These are phyloP conservation scores for Quercus variabilis DNA, from an alignment of 306 rosid species.

Conservation along the genomic window DNA sequence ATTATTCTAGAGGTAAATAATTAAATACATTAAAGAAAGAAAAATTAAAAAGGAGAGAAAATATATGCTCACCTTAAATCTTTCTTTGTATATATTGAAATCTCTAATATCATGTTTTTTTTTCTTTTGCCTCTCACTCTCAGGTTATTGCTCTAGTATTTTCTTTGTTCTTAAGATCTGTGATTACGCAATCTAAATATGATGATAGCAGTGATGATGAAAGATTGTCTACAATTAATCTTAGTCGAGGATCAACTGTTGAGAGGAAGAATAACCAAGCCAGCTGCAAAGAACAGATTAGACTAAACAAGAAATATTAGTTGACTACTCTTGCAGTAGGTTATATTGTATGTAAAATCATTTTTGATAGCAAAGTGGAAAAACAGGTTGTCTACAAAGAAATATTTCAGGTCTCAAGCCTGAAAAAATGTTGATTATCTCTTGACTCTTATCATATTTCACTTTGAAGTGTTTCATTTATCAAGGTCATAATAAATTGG, in stretches of 20 bases:
- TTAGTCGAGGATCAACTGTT: not conserved
- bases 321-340: not conserved
- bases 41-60: not conserved
- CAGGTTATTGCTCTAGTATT: not conserved
- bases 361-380: not conserved
- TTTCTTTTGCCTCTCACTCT: not conserved
- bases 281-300: not conserved
- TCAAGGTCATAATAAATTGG: too few relatives aligned
- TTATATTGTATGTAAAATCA: not conserved
- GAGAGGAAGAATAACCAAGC: not conserved
- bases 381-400: not conserved
- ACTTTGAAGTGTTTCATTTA: not conserved
- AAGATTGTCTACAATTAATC: not conserved
- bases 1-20: constrained; percentile 17
- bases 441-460: not conserved
- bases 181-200: not conserved
- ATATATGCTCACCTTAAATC: not conserved
- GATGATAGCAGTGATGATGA: not conserved
- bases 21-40: not conserved
- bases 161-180: not conserved
- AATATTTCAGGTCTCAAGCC: too few relatives aligned
- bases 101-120: too few relatives aligned
- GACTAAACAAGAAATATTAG: not conserved
- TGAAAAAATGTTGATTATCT: not conserved
- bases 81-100: not conserved